phyloP scores from a whole-genome alignment of 2,329 filamentous ascomycete species.

The Cladophialophora carrionii region DNA sequence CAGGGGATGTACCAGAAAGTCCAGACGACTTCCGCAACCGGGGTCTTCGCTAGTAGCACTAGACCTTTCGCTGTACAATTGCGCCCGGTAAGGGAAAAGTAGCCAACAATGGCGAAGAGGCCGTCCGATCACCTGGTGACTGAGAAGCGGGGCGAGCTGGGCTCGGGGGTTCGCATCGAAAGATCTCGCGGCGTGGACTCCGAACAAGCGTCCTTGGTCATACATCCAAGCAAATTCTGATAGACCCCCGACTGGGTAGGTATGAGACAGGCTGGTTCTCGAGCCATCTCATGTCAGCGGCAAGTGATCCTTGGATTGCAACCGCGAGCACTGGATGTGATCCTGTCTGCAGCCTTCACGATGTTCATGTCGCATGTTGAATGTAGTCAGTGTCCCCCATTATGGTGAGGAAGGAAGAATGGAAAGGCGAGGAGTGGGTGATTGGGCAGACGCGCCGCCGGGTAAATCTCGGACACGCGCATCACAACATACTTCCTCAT shows the following conservation, averaged over 20 bases:
- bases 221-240: not conserved
- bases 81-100: not conserved
- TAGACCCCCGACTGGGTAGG: not conserved
- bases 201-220: not conserved
- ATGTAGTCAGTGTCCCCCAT: not conserved
- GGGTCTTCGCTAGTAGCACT: not conserved
- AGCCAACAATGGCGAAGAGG: not conserved
- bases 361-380: not conserved
- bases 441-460: not conserved
- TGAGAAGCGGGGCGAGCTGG: not conserved
- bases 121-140: not conserved
- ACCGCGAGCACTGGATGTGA: not conserved
- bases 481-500: conserved; percentile 8
- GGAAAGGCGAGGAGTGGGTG: not conserved
- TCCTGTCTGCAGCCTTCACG: not conserved
- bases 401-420: not conserved
- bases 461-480: not conserved
- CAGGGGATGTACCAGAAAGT: not conserved
- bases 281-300: not conserved
- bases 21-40: not conserved
- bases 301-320: not conserved
- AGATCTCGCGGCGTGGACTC: not conserved
- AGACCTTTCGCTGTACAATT: not conserved
- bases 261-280: not conserved
- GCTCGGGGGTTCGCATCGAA: not conserved